Evolutionary conservation across 352 stramenopile genomes (phyloP).

Genomic region (Phytophthora citricola): DNA sequence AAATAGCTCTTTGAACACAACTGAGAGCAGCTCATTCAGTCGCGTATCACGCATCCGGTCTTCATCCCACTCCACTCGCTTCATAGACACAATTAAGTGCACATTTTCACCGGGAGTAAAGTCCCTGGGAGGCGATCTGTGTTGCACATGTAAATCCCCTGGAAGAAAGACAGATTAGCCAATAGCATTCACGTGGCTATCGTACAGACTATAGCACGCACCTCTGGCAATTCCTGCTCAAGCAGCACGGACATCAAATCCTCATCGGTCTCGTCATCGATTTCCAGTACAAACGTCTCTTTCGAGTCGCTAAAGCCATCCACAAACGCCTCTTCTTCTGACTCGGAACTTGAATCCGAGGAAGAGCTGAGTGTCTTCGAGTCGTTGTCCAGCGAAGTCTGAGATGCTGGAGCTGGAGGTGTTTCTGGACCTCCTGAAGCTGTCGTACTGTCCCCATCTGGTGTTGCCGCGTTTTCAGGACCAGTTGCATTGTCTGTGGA

Average conservation of each 20-base stretch:
- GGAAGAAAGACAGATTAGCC: not conserved
- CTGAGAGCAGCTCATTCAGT: slow-evolving; percentile 82
- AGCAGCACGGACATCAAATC: slow-evolving; percentile 92
- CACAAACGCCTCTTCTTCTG: slow-evolving; percentile 80
- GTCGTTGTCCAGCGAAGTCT: slow-evolving; percentile 51
- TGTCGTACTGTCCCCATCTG: slow-evolving; percentile 4
- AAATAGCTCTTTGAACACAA: slow-evolving; percentile 89
- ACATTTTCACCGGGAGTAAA: slow-evolving; percentile 78
- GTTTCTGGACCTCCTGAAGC: slow-evolving; percentile 11
- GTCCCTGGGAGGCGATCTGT: slow-evolving; percentile 81
- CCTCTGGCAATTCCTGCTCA: slow-evolving; percentile 86
- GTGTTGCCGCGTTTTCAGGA: slow-evolving; percentile 16
- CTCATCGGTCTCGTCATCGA: slow-evolving; percentile 94
- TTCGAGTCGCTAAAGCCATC: slow-evolving; percentile 86
- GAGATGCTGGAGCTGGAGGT: slow-evolving; percentile 18
- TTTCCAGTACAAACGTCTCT: slow-evolving; percentile 90
- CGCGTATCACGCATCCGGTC: slow-evolving; percentile 87
- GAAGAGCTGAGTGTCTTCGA: slow-evolving; percentile 71
- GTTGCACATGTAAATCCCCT: slow-evolving; percentile 89
- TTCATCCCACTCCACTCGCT: slow-evolving; percentile 89
- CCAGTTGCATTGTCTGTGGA: slow-evolving; percentile 29
- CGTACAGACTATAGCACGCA: slow-evolving; percentile 14
- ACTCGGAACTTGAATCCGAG: slow-evolving; percentile 84
- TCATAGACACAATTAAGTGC: slow-evolving; percentile 89
- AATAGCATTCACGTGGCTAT: not conserved